Base-by-base conservation (phyloP, 2,329 filamentous ascomycete species). In the Monilinia laxa region DNA sequence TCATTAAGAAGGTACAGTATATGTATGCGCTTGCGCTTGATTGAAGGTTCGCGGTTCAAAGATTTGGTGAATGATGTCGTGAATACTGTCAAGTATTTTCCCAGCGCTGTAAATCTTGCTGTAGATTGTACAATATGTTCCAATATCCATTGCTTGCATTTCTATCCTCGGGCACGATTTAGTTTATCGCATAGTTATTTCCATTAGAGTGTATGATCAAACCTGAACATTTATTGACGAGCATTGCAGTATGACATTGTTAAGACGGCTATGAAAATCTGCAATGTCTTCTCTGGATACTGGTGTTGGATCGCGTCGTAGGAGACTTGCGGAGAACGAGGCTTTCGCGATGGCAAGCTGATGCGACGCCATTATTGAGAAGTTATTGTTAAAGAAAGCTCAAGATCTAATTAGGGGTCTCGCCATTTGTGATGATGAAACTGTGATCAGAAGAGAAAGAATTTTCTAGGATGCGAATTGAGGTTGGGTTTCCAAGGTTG, bases 161-260 rank as follows among this genome's bases (percentile, higher is more conserved):
- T 90, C 93, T 96, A 86, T 80, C 71, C 73, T 76, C 75, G 70
- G 67, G 72, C 72, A 77, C 71, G 70, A 73, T 78, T 78, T 77
- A 77, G 76, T 74, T 42, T 73, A 77, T 77, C 75, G 71, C 68
- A 68, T 73, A 66, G 72, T 72, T 62, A 72, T 62, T 72, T 67
- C 68, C 68, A 70, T 70, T 69, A 75, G 74, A 75, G 70, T 76
- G 72, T 75, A 73, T 76, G 71, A 73, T 73, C 75, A 92, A 91
- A 95, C 91, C 91, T 95, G 91, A 83, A 95, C 89, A 82, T 94
- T 93, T 82, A 83, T 80, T 76, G 87, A 84, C 75, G 90, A 91
- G 85, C 91, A 94, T 81, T 87, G 85, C 79, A 83, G 80, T 76
- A 91, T 80, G 73, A 85, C 84, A 76, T 83, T 80, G 77, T 88